Base-by-base conservation (phyloP, 75 land plant species). In the Isoetes taiwanensis region DNA sequence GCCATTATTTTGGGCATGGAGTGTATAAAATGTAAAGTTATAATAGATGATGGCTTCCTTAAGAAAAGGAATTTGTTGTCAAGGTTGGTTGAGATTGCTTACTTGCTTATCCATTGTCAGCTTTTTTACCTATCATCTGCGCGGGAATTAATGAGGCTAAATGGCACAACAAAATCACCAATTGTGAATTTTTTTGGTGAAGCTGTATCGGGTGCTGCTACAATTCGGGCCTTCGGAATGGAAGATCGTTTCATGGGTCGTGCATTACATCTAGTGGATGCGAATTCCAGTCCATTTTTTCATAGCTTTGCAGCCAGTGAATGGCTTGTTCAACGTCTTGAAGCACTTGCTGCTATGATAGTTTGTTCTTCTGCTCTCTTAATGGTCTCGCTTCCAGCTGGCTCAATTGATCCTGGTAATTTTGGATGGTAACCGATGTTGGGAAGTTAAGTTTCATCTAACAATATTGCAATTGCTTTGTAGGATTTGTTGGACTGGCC, bases 401-500 rank as follows among this genome's bases (percentile, higher is more conserved):
- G 69, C 54, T 39, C 74, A 23, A 59, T 86, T 12, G 43, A 74
- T 52, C 80, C 95, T 68, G 82, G 95, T 84, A 66, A 54, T 54
- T 54, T 16, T 27, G 16, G 17, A 8, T 54, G 11, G 23, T 17
- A 54, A 32, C 3, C 6, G 32, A 19, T 54, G 30, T 8, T 11
- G 42, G 21, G 24, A 24, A 41, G 26, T 17, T 32, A 28, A 58
- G 38, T 28, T 32, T 19, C 19, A 26, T 2, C 17, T 52, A 25
- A 3, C 37, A 10, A 5, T 31, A 1, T 43, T 8, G 25, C 17
- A 31, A 37, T 37, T 26, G 43, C 4, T 19, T 10, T 32, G 21
- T 35, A 91, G 97, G 88, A 25, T 86, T 78, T 67, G 77, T 83
- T 38, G 97, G 97, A 27, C 72, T 91, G 76, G 82, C 85, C n/a